Conservation (phyloP, 2,329 filamentous ascomycete genomes). For the Pezicula rhizophila region DNA sequence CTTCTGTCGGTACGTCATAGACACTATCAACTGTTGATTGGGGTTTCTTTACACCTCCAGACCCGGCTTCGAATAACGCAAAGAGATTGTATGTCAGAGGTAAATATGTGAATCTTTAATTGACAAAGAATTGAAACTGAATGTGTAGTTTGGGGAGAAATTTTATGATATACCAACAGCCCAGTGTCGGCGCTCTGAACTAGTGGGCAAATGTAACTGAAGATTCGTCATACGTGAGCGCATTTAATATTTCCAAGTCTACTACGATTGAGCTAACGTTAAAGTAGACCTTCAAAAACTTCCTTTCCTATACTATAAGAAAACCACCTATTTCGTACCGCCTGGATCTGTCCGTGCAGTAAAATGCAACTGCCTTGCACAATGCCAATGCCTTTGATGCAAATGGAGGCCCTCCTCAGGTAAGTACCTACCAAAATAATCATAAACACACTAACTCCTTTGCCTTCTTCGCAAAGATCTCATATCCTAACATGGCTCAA, state of each 20-base stretch:
- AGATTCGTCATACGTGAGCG: not conserved
- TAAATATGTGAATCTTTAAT: not conserved
- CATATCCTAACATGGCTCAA: constrained; percentile 34
- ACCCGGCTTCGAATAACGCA: constrained; percentile 13
- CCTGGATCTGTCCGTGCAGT: constrained; percentile 22
- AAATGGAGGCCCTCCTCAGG: constrained; percentile 28
- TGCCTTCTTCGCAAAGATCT: constrained; percentile 24
- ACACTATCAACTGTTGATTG: constrained; percentile 1
- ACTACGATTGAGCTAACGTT: constrained; percentile 7
- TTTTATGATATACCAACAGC: constrained; percentile 5
- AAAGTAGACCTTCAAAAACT: constrained; percentile 17
- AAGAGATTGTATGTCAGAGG: constrained; percentile 6
- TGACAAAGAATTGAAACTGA: not conserved
- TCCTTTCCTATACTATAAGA: constrained; percentile 29
- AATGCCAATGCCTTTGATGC: constrained; percentile 26
- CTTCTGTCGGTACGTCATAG: not conserved
- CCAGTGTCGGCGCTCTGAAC: not conserved
- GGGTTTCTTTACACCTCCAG: constrained; percentile 8
- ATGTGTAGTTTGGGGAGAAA: constrained; percentile 1
- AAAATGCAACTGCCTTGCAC: constrained; percentile 23
- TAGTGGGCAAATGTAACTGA: constrained; percentile 1
- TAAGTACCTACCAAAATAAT: too few relatives aligned
- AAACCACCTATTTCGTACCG: constrained; percentile 23
- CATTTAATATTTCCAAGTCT: not conserved
- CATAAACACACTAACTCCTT: too few relatives aligned